A percentile compares a stretch with the other conserved stretches of the same genome.
Conservation (phyloP, 2,329 filamentous ascomycete genomes). For the Verticillium nubilum region DNA sequence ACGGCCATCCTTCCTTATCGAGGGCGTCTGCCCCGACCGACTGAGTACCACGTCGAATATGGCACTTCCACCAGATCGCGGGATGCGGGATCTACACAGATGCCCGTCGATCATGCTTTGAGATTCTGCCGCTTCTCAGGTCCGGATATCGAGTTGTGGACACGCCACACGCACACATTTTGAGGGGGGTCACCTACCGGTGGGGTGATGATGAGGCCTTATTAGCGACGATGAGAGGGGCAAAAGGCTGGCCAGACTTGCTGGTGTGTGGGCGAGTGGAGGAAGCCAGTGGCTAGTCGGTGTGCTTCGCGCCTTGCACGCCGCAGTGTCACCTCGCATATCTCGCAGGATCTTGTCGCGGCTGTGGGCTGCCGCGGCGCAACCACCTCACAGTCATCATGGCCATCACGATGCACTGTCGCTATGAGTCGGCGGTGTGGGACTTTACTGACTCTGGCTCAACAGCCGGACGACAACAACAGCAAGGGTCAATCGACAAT, state of each 20-base stretch:
- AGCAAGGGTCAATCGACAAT: background rate
- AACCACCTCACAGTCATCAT: background rate
- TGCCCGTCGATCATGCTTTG: background rate
- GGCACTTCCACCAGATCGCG: background rate
- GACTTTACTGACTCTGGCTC: background rate
- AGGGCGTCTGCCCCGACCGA: slow-evolving; percentile 6
- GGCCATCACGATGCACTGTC: background rate
- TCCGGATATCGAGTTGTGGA: background rate
- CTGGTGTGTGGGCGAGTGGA: background rate
- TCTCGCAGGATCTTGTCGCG: background rate
- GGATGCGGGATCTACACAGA: background rate
- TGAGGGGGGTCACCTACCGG: background rate
- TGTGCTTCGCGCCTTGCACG: background rate
- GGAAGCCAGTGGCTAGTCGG: background rate
- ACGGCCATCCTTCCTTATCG: slow-evolving; percentile 7
- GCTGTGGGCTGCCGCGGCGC: background rate
- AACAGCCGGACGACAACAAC: background rate
- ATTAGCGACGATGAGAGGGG: background rate
- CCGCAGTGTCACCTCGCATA: background rate
- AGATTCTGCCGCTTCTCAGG: background rate
- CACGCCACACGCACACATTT: background rate
- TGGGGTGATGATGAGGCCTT: background rate
- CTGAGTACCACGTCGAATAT: background rate
- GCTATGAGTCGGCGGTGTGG: background rate
- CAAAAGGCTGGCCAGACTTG: background rate